Evolutionary conservation across 2,329 filamentous ascomycete genomes (phyloP), one percentile per base, ranked within the genome.

Genomic region (Colletotrichum sp.): DNA sequence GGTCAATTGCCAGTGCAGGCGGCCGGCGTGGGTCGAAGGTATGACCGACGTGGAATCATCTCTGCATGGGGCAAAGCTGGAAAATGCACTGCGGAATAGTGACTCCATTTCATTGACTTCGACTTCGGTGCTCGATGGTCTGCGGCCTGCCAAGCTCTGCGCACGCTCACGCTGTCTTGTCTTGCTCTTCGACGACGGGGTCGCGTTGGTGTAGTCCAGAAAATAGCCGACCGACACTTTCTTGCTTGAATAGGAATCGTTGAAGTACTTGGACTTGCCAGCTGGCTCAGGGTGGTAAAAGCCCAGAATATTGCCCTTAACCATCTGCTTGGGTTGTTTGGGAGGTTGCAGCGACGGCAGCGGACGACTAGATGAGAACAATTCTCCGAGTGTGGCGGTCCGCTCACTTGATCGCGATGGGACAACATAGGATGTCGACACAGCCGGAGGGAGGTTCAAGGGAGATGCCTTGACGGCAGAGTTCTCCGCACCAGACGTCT

Each of bases 11-110:
- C 94, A 96, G 94, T 94, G 96, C 65, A 96, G 85, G 80, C 91
- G 91, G 69, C 92, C 92, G 75, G 94, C 91, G 66, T 92, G 89
- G 39, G 91, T 91, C 3, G 93, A 92, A 0, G 95, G 91, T 5
- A 95, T 88, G 73, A 96, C 88, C 8, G 95, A 93, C 15, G 90
- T 91, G 5, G 93, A 90, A 81, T 96, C 93, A 82, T 96, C 95
- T 79, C 91, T 93, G 68, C 90, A 92, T 0, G 95, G 95, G 8
- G 95, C 95, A 82, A 96, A 96, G 80, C 93, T 94, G 1, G 94
- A 95, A 83, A 96, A 96, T 2, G 93, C 94, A 71, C 93, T 92
- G 34, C 94, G 90, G 81, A 96, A 96, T 12, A 96, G 86, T 0
- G 93, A 90, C 79, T 96, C 94, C 84, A 95, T 91, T 82, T 94